A percentile compares a stretch with the other conserved stretches of the same genome.
These are phyloP conservation scores for Mortierella sp. DNA, from an alignment of 371 early-diverging fungal genomes.

Conservation along the genomic window DNA sequence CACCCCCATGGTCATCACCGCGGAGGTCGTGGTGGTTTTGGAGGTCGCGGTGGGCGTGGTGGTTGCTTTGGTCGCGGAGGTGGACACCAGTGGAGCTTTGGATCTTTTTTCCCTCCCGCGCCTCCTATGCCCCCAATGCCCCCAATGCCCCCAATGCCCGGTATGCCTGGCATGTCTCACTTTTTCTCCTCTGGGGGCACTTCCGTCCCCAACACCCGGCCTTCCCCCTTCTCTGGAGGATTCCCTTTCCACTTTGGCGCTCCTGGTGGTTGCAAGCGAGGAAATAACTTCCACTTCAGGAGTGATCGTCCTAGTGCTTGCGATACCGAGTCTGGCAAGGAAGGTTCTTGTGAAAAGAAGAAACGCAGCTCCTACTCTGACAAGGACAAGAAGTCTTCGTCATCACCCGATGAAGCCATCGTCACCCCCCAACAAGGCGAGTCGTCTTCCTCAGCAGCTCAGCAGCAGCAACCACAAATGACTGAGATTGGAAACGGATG, in stretches of 20 bases:
- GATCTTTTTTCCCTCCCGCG: conserved; percentile 9
- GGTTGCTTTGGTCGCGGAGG: conserved; percentile 27
- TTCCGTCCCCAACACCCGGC: conserved; percentile 22
- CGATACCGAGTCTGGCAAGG: conserved; percentile 28
- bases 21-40: conserved; percentile 12
- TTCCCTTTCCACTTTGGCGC: conserved; percentile 37
- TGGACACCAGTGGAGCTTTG: conserved; percentile 23
- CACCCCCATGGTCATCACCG: conserved; percentile 19
- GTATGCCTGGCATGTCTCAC: conserved; percentile 25
- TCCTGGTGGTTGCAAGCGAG: conserved; percentile 25
- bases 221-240: conserved; percentile 40
- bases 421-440: conserved; percentile 13
- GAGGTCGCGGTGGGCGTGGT: conserved; percentile 39
- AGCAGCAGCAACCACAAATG: conserved; percentile 23
- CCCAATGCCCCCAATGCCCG: conserved; percentile 32
- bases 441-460: conserved; percentile 26
- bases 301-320: conserved; percentile 29
- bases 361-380: not conserved
- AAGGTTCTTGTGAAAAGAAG: conserved; percentile 19
- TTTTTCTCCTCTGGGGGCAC: conserved; percentile 5
- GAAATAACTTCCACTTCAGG: conserved; percentile 19
- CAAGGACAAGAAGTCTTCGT: not conserved
- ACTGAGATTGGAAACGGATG: conserved; percentile 33
- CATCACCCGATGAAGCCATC: not conserved
- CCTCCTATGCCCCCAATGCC: conserved; percentile 31